Percentiles rank a stretch among this genome's conserved stretches.
Conservation (phyloP, 305 asterid genomes). For the Salvia sclarea region DNA sequence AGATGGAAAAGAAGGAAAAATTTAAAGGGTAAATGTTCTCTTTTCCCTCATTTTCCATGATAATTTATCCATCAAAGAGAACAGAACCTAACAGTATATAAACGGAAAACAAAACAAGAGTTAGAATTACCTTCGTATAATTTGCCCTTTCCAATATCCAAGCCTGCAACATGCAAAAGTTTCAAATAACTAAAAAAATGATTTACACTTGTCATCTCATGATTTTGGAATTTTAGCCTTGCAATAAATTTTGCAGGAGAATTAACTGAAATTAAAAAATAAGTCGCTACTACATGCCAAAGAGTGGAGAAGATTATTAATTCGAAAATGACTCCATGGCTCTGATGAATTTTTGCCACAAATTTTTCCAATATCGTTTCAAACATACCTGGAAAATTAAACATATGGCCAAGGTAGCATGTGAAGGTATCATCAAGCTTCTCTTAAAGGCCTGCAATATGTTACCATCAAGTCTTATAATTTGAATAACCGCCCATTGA, state of each 20-base stretch:
- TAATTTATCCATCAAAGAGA: no score
- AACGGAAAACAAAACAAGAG: background rate
- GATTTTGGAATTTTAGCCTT: background rate
- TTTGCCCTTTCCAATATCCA: conserved; percentile 82
- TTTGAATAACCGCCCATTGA: conserved; percentile 4
- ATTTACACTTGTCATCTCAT: conserved; percentile 16
- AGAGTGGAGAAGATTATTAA: background rate
- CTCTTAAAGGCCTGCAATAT: conserved; percentile 73
- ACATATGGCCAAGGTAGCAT: conserved; percentile 65
- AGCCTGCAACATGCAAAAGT: conserved; percentile 50
- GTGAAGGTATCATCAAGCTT: conserved; percentile 81
- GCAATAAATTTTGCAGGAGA: background rate
- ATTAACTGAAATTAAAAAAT: background rate
- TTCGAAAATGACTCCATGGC: background rate
- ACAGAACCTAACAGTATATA: conserved; percentile 14
- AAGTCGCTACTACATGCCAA: background rate
- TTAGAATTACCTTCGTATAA: conserved; percentile 64
- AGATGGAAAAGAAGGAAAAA: no score
- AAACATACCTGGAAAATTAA: conserved; percentile 74
- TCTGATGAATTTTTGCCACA: no score
- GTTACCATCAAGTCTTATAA: conserved; percentile 22
- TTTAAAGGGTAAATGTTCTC: no score
- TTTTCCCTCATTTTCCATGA: no score
- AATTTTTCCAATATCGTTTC: no score
- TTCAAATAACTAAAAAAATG: conserved; percentile 12